Percentiles rank a stretch among this genome's conserved stretches.
Evolutionary conservation across 1,139 yeast species (phyloP).

Genomic region (Saccharomyces hybrid): DNA sequence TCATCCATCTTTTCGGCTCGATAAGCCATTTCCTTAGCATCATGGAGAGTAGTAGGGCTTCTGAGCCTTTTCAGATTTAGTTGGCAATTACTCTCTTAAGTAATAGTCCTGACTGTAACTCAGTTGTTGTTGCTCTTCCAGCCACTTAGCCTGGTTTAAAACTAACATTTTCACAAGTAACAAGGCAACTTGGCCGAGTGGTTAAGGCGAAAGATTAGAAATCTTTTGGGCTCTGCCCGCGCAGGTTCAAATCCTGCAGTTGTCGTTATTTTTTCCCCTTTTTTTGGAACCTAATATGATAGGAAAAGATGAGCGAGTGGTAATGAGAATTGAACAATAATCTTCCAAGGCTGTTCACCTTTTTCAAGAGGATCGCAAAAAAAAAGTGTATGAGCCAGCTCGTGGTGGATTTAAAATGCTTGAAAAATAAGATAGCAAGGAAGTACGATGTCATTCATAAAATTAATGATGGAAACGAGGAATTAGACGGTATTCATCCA

Average conservation of each 20-base stretch:
- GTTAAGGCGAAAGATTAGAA: conserved; percentile 50
- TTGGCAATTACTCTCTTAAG: too few species aligned
- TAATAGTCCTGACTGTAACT: too few species aligned
- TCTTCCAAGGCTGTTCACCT: not conserved
- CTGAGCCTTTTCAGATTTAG: too few species aligned
- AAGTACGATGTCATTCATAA: not conserved
- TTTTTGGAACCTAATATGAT: not conserved
- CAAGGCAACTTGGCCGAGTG: conserved; percentile 46
- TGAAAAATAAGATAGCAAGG: not conserved
- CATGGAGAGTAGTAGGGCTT: too few species aligned
- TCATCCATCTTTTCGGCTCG: too few species aligned
- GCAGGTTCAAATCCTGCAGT: conserved; percentile 36
- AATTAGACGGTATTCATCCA: not conserved
- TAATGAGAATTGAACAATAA: too few species aligned
- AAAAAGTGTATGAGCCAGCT: not conserved
- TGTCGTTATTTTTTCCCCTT: conserved; percentile 26
- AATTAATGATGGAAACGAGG: not conserved
- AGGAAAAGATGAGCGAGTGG: too few species aligned
- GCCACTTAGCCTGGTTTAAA: too few species aligned
- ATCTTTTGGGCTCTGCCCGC: conserved; percentile 43
- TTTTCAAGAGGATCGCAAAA: not conserved
- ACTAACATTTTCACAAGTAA: not conserved
- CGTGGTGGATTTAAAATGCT: not conserved
- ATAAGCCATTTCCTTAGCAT: too few species aligned
- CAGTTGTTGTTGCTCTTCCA: too few species aligned